These are phyloP conservation scores for Colletotrichum limetticola DNA, from an alignment of 2,329 filamentous ascomycete genomes.

Conservation along the genomic window DNA sequence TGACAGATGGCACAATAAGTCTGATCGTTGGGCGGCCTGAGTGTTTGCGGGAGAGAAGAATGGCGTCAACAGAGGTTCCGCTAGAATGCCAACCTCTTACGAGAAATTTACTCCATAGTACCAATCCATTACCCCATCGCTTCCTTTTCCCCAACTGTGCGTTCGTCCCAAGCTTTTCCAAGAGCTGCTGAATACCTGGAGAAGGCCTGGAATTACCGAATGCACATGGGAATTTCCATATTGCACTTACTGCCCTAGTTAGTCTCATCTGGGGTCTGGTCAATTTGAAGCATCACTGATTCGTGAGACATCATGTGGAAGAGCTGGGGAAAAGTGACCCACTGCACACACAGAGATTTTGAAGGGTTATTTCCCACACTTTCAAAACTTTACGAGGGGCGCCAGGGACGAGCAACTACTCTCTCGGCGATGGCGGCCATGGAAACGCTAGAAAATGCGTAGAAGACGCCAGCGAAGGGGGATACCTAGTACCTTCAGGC, in stretches of 20 bases:
- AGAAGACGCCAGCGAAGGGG: conserved; percentile 3
- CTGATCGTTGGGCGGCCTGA: not conserved
- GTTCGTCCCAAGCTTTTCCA: not conserved
- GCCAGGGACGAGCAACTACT: not conserved
- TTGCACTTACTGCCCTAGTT: conserved; percentile 7
- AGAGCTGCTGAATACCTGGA: not conserved
- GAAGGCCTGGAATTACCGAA: not conserved
- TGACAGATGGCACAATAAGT: not conserved
- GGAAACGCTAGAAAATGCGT: conserved; percentile 30
- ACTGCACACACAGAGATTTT: not conserved
- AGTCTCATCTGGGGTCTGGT: not conserved
- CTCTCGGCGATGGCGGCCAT: conserved; percentile 8
- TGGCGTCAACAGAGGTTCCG: conserved; percentile 13
- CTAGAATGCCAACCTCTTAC: conserved; percentile 22
- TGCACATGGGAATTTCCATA: not conserved
- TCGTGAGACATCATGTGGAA: not conserved
- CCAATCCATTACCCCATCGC: conserved; percentile 1
- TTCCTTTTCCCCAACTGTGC: conserved; percentile 24
- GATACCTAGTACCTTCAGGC: not conserved
- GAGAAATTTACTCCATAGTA: conserved; percentile 26
- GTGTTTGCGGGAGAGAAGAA: not conserved
- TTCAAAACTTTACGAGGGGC: not conserved
- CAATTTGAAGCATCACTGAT: not conserved
- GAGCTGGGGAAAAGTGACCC: conserved; percentile 4
- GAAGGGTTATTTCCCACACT: not conserved